Evolutionary conservation across 2,329 filamentous ascomycete species (phyloP).

Genomic region (Cryphonectria carpinicola): DNA sequence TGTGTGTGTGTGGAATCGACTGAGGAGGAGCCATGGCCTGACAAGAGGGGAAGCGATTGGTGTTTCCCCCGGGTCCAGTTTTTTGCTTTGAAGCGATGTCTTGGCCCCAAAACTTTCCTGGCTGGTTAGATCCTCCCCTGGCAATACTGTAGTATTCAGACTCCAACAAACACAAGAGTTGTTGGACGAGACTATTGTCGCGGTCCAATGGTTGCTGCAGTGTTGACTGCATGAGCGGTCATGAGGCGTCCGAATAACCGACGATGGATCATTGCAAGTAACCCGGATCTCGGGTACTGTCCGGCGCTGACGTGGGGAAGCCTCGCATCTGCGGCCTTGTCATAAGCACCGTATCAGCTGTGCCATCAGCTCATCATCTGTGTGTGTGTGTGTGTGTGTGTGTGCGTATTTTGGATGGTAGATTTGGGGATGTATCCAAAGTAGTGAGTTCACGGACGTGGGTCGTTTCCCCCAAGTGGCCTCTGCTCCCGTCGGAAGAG

Average conservation of each 20-base stretch:
- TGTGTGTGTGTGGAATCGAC: not conserved
- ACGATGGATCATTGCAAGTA: constrained; percentile 12
- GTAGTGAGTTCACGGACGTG: constrained; percentile 7
- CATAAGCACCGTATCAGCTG: constrained; percentile 20
- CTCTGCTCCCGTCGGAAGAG: constrained; percentile 11
- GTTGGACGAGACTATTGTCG: constrained; percentile 20
- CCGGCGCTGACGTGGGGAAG: constrained; percentile 1
- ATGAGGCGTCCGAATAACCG: not conserved
- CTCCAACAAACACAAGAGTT: constrained; percentile 4
- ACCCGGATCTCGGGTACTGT: constrained; percentile 19
- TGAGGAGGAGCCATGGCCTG: constrained; percentile 6
- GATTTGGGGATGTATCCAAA: not conserved
- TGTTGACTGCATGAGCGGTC: constrained; percentile 7
- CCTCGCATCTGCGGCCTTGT: constrained; percentile 7
- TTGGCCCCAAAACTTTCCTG: constrained; percentile 16
- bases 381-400: constrained; percentile 6
- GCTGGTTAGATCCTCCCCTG: not conserved
- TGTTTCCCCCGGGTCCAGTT: not conserved
- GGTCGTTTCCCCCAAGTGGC: constrained; percentile 16
- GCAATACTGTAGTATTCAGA: not conserved
- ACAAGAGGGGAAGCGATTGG: constrained; percentile 14
- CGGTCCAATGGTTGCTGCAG: constrained; percentile 28
- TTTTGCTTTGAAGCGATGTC: not conserved
- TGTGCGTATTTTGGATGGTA: not conserved
- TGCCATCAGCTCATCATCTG: constrained; percentile 19